Evolutionary conservation across 208 protist species (phyloP).

Genomic region (Naegleria lovaniensis): DNA sequence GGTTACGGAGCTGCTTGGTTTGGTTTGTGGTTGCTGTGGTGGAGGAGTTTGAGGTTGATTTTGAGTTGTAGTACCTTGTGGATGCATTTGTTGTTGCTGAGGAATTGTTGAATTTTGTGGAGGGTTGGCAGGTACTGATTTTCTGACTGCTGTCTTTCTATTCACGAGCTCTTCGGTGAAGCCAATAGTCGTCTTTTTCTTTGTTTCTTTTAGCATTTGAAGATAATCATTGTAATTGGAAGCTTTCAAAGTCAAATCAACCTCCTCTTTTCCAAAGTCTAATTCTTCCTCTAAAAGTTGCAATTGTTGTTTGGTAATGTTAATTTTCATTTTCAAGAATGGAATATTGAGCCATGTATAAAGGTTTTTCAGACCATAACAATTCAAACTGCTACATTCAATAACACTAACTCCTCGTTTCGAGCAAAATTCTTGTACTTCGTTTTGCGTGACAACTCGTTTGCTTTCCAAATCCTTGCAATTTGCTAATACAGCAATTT

Average conservation of each 20-base stretch:
- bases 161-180: neutral
- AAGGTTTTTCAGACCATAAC: slow-evolving; percentile 36
- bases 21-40: neutral
- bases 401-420: neutral
- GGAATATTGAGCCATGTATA: slow-evolving; percentile 38
- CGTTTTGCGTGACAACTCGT: neutral
- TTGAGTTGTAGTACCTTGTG: neutral
- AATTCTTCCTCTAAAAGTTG: neutral
- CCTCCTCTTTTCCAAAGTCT: neutral
- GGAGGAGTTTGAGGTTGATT: neutral
- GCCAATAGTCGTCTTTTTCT: neutral
- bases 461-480: neutral
- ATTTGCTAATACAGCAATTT: slow-evolving; percentile 30
- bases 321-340: slow-evolving; percentile 26
- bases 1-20: neutral
- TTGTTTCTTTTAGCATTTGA: neutral
- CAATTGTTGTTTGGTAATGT: neutral
- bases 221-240: neutral
- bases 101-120: neutral
- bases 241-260: neutral
- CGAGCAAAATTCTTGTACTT: neutral
- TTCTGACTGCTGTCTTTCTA: neutral
- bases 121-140: neutral
- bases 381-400: slow-evolving; percentile 25
- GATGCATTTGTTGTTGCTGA: no score